Percentiles rank a stretch among this genome's conserved stretches.
Evolutionary conservation across 2,329 filamentous ascomycete genomes (phyloP).

Genomic region (Cercospora sp.): DNA sequence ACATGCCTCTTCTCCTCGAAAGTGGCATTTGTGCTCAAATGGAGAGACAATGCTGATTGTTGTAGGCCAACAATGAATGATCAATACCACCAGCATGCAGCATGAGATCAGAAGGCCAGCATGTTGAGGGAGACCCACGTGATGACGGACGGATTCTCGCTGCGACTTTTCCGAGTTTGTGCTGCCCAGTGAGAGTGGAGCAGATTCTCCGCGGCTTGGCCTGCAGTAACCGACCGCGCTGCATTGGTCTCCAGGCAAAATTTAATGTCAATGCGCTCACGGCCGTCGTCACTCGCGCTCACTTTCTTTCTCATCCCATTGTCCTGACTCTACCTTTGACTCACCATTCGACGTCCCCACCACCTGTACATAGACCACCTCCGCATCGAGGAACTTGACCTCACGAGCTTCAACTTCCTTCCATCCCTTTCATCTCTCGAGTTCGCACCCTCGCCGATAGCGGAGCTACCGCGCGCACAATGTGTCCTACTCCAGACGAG

Average conservation of each 20-base stretch:
- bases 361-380: neutral
- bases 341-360: neutral
- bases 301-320: neutral
- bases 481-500: conserved; percentile 39
- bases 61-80: neutral
- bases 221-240: neutral
- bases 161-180: neutral
- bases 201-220: conserved; percentile 1
- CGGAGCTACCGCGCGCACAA: conserved; percentile 26
- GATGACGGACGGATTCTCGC: neutral
- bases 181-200: neutral
- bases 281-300: conserved; percentile 11
- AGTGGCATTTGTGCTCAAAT: neutral
- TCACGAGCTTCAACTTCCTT: neutral
- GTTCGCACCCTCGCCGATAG: conserved; percentile 17
- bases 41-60: neutral
- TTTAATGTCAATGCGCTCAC: conserved; percentile 13
- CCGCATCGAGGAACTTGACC: neutral
- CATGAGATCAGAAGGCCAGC: neutral
- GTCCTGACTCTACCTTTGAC: conserved; percentile 14
- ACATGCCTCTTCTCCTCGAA: neutral
- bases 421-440: conserved; percentile 6
- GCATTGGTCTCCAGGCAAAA: conserved; percentile 8
- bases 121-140: neutral
- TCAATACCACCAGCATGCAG: neutral